Conservation (phyloP, 345 rosid species). For the Boechera retrofracta region DNA sequence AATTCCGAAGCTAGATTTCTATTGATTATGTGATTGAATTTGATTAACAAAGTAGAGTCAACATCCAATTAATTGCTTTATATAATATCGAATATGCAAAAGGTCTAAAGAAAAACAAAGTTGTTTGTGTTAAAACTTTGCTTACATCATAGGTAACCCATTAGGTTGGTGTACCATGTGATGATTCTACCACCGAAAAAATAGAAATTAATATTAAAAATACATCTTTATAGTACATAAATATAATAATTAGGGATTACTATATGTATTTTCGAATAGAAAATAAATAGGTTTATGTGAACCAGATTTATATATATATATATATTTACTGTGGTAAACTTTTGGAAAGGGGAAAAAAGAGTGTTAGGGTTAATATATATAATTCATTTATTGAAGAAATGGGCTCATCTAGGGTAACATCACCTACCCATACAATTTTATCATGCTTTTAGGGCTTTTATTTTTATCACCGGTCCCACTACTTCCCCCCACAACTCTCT, state of each 20-base stretch:
- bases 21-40: conserved; percentile 4
- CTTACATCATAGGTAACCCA: conserved; percentile 42
- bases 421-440: conserved; percentile 50
- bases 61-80: conserved; percentile 20
- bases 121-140: conserved; percentile 19
- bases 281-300: conserved; percentile 20
- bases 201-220: background rate
- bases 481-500: background rate
- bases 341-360: background rate
- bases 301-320: background rate
- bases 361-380: conserved; percentile 44
- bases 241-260: background rate
- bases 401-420: conserved; percentile 50
- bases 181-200: conserved; percentile 41
- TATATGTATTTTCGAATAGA: background rate
- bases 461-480: conserved; percentile 30
- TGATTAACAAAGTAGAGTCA: conserved; percentile 32
- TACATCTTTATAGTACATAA: background rate
- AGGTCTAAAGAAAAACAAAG: conserved; percentile 33
- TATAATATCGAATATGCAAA: conserved; percentile 8
- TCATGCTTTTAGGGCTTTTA: conserved; percentile 49
- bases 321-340: conserved; percentile 29
- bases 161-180: conserved; percentile 45
- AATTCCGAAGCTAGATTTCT: background rate
- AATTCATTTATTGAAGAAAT: conserved; percentile 34